These are phyloP conservation scores for Byssochlamys sp. DNA, from an alignment of 2,329 filamentous ascomycete genomes.

Conservation along the genomic window DNA sequence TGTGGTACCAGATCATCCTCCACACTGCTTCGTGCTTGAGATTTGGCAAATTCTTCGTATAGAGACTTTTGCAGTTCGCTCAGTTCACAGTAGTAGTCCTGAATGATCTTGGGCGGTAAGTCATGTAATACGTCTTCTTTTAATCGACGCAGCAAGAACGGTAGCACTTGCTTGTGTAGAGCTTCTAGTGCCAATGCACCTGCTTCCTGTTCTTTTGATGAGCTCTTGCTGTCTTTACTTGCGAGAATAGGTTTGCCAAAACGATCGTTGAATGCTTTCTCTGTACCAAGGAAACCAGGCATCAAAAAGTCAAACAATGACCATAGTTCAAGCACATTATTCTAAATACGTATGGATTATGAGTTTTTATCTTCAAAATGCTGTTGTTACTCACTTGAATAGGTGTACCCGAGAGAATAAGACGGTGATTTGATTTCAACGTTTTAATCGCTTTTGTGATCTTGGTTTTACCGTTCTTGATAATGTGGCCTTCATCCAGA, in stretches of 20 bases:
- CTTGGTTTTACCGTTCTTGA: slow-evolving; percentile 97
- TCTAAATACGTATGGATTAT: too few species aligned
- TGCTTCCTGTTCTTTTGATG: slow-evolving; percentile 94
- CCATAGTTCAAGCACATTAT: slow-evolving; percentile 94
- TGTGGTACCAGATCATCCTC: slow-evolving; percentile 75
- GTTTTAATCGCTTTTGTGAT: slow-evolving; percentile 87
- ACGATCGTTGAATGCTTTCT: slow-evolving; percentile 92
- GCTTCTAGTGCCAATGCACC: slow-evolving; percentile 93
- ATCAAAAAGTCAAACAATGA: slow-evolving; percentile 97
- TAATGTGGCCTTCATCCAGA: slow-evolving; percentile 91
- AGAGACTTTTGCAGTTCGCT: slow-evolving; percentile 89
- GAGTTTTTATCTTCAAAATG: too few species aligned
- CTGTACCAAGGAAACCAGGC: slow-evolving; percentile 91
- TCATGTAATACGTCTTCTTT: slow-evolving; percentile 99
- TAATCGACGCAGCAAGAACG: slow-evolving; percentile 86
- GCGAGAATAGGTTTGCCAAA: slow-evolving; percentile 93
- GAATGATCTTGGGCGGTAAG: slow-evolving; percentile 90
- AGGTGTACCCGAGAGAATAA: slow-evolving; percentile 92
- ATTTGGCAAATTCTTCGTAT: slow-evolving; percentile 92
- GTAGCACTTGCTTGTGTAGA: slow-evolving; percentile 91
- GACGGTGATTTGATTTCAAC: slow-evolving; percentile 78
- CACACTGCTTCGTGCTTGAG: slow-evolving; percentile 77
- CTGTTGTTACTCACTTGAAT: too few species aligned
- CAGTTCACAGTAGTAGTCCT: slow-evolving; percentile 98
- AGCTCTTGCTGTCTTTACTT: slow-evolving; percentile 90